Evolutionary conservation across 371 early-diverging fungal genomes (phyloP).

Genomic region (Coemansia sp.): DNA sequence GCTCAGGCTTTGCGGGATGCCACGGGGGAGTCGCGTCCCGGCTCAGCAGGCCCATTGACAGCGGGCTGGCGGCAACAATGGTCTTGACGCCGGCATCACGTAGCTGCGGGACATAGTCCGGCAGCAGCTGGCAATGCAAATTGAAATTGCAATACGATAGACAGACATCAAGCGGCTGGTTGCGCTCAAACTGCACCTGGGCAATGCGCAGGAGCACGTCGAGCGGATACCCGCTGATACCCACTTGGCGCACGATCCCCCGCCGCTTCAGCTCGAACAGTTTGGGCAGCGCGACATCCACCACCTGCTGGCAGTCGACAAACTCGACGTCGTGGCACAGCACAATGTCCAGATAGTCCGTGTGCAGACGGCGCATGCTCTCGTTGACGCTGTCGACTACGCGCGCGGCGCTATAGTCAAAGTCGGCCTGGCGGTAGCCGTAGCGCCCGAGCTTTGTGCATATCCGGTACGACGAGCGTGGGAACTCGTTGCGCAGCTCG

Average conservation of each 20-base stretch:
- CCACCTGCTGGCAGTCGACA: constrained; percentile 57
- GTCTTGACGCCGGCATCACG: constrained; percentile 62
- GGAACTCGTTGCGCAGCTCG: constrained; percentile 57
- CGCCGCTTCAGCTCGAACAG: constrained; percentile 67
- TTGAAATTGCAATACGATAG: constrained; percentile 76
- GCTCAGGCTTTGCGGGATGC: constrained; percentile 71
- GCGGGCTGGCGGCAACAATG: constrained; percentile 72
- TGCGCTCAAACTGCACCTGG: constrained; percentile 58
- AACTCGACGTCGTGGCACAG: constrained; percentile 83
- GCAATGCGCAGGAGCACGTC: constrained; percentile 67
- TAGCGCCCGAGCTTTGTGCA: constrained; percentile 80
- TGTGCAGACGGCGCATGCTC: constrained; percentile 65
- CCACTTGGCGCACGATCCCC: constrained; percentile 69
- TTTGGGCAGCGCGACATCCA: constrained; percentile 62
- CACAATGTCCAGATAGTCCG: constrained; percentile 74
- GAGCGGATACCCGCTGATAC: constrained; percentile 76
- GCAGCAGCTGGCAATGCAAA: constrained; percentile 65
- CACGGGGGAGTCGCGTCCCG: constrained; percentile 61
- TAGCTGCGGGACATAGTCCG: constrained; percentile 58
- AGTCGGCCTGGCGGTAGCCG: constrained; percentile 61
- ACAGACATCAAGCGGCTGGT: constrained; percentile 66
- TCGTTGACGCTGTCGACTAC: constrained; percentile 59
- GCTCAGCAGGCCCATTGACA: constrained; percentile 74
- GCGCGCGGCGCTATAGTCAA: constrained; percentile 66
- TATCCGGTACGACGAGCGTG: constrained; percentile 62